Conservation (phyloP, 345 rosid genomes). For the Eucalyptus polyanthemos region DNA sequence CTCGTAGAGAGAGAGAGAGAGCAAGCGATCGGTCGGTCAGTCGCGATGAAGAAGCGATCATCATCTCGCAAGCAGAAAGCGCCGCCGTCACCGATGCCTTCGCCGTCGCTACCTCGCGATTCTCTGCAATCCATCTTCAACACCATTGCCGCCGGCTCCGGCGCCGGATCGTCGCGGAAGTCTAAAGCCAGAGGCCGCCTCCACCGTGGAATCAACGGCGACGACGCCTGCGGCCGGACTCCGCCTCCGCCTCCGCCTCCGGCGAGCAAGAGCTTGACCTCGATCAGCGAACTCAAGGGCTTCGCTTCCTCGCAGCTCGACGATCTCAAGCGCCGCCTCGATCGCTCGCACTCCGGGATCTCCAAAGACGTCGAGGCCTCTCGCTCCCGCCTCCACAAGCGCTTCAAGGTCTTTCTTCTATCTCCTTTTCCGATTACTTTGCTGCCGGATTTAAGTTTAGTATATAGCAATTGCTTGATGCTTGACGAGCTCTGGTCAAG, state of each 20-base stretch:
- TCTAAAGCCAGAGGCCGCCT: background rate
- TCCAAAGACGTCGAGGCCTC: constrained; percentile 39
- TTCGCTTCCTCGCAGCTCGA: constrained; percentile 21
- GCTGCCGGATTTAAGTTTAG: background rate
- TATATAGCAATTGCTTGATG: background rate
- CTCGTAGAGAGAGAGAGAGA: background rate
- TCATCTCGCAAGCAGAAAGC: background rate
- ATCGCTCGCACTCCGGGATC: constrained; percentile 38
- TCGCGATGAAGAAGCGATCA: background rate
- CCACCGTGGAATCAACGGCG: background rate
- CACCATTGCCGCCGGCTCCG: background rate
- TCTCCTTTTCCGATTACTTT: background rate
- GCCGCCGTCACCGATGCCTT: background rate
- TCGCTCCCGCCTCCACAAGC: constrained; percentile 40
- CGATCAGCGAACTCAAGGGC: constrained; percentile 27
- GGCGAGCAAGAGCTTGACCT: constrained; percentile 1
- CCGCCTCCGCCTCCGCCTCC: background rate
- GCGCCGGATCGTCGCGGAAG: background rate
- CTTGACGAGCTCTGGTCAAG: background rate
- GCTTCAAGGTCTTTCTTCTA: constrained; percentile 24
- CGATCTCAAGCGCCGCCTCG: constrained; percentile 27
- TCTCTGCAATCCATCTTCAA: background rate
- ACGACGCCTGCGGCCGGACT: background rate
- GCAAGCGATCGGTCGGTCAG: background rate
- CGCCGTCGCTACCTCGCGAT: background rate